Evolutionary conservation across 2,329 filamentous ascomycete species (phyloP).

Genomic region (Fusarium redolens): DNA sequence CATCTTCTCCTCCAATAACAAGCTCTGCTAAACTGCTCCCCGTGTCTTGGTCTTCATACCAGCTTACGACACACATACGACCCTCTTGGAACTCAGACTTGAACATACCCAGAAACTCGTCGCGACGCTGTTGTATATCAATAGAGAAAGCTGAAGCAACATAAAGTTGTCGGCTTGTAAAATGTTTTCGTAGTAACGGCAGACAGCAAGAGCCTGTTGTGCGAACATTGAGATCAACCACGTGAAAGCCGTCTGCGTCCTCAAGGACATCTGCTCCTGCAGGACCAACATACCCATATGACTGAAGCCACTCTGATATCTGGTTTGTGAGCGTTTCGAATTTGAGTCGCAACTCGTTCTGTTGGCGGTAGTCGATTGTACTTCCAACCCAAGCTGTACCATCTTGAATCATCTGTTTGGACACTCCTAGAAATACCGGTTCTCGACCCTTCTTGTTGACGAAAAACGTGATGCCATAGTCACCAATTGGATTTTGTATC

Average conservation of each 20-base stretch:
- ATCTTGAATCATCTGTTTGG: slow-evolving; percentile 50
- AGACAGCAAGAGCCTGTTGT: slow-evolving; percentile 48
- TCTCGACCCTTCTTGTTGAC: slow-evolving; percentile 41
- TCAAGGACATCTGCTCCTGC: slow-evolving; percentile 50
- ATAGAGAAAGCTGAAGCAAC: slow-evolving; percentile 48
- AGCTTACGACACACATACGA: slow-evolving; percentile 47
- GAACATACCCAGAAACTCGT: slow-evolving; percentile 45
- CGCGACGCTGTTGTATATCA: slow-evolving; percentile 31
- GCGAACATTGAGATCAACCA: slow-evolving; percentile 52
- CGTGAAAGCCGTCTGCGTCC: slow-evolving; percentile 36
- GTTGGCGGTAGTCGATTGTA: slow-evolving; percentile 48
- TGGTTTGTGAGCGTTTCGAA: slow-evolving; percentile 40
- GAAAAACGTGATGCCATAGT: slow-evolving; percentile 52
- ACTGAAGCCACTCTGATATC: slow-evolving; percentile 45
- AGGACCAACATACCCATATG: slow-evolving; percentile 49
- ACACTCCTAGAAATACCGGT: slow-evolving; percentile 48
- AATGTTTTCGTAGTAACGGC: slow-evolving; percentile 46
- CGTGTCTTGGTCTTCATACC: slow-evolving; percentile 48
- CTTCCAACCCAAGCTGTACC: slow-evolving; percentile 50
- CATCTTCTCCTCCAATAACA: slow-evolving; percentile 46
- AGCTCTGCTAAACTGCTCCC: slow-evolving; percentile 47
- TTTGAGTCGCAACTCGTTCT: slow-evolving; percentile 44
- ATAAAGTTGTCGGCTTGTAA: slow-evolving; percentile 42
- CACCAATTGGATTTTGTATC: slow-evolving; percentile 46
- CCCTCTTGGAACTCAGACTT: slow-evolving; percentile 41